Evolutionary conservation across 176 grass and related monocot species (phyloP).

Genomic region (Bromus sterilis): DNA sequence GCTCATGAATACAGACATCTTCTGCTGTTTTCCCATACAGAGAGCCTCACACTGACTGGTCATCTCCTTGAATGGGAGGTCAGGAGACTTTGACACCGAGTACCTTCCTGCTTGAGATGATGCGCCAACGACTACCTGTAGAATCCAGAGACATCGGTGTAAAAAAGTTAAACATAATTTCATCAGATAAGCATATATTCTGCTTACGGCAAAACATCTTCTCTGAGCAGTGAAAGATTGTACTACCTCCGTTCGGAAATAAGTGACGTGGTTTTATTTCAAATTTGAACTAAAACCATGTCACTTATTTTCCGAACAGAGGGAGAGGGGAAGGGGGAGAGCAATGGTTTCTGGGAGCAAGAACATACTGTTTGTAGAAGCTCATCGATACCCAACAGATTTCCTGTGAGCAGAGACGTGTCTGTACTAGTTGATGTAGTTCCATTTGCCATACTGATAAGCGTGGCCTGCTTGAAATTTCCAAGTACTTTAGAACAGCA

Average conservation of each 20-base stretch:
- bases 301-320: too few relatives aligned
- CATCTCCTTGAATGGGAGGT: constrained; percentile 57
- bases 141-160: background rate
- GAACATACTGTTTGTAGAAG: constrained; percentile 74
- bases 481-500: background rate
- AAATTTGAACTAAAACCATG: too few relatives aligned
- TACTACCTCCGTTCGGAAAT: too few relatives aligned
- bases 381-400: constrained; percentile 69
- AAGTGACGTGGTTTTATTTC: too few relatives aligned
- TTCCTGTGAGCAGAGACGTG: constrained; percentile 19
- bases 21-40: constrained; percentile 57
- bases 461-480: constrained; percentile 30
- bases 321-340: background rate
- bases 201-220: background rate
- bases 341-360: background rate
- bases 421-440: constrained; percentile 19
- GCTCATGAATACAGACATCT: constrained; percentile 55
- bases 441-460: constrained; percentile 37
- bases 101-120: constrained; percentile 27
- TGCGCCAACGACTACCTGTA: constrained; percentile 22
- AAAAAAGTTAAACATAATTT: background rate
- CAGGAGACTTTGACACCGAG: constrained; percentile 25
- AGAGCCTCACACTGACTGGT: constrained; percentile 52
- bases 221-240: background rate
- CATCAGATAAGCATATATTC: background rate